A percentile compares a stretch with the other conserved stretches of the same genome.
Evolutionary conservation across 768 basidiomycete species (phyloP).

Genomic region (Lentinus tigrinus): DNA sequence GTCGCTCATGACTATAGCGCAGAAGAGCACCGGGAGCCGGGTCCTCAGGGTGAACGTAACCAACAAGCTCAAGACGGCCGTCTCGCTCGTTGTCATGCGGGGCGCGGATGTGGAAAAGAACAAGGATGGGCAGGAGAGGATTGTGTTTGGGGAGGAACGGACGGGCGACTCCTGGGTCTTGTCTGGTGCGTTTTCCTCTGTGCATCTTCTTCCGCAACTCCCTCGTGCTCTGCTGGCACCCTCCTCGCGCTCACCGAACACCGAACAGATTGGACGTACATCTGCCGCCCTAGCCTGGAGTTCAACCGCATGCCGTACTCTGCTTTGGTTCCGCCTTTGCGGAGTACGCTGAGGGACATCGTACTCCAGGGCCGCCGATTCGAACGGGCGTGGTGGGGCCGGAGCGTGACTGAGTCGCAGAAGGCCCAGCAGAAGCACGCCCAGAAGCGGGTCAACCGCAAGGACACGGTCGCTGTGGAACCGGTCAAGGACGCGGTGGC

Average conservation of each 20-base stretch:
- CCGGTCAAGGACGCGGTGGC: too few relatives aligned
- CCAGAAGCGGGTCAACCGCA: too few relatives aligned
- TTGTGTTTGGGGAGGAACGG: conserved; percentile 16
- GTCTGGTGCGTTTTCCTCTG: conserved; percentile 17
- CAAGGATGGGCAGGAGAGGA: conserved; percentile 2
- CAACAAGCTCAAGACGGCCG: conserved; percentile 37
- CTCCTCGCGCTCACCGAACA: too few relatives aligned
- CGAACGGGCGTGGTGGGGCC: conserved; percentile 6
- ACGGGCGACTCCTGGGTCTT: conserved; percentile 12
- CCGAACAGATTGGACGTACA: conserved; percentile 53
- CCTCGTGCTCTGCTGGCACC: not conserved
- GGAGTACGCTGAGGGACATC: conserved; percentile 28
- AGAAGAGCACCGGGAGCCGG: conserved; percentile 32
- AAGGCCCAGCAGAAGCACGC: too few relatives aligned
- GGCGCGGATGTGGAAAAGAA: conserved; percentile 34
- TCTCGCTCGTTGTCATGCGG: conserved; percentile 40
- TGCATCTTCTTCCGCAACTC: not conserved
- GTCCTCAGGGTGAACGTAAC: conserved; percentile 33
- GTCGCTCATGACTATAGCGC: conserved; percentile 33
- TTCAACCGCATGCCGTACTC: conserved; percentile 46
- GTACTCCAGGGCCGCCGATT: conserved; percentile 2
- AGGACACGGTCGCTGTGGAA: too few relatives aligned
- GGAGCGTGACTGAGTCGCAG: not conserved
- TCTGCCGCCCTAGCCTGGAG: conserved; percentile 37
- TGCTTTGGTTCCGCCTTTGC: conserved; percentile 38